Conservation (phyloP, 2,329 filamentous ascomycete genomes). For the Ophiostoma sp. region DNA sequence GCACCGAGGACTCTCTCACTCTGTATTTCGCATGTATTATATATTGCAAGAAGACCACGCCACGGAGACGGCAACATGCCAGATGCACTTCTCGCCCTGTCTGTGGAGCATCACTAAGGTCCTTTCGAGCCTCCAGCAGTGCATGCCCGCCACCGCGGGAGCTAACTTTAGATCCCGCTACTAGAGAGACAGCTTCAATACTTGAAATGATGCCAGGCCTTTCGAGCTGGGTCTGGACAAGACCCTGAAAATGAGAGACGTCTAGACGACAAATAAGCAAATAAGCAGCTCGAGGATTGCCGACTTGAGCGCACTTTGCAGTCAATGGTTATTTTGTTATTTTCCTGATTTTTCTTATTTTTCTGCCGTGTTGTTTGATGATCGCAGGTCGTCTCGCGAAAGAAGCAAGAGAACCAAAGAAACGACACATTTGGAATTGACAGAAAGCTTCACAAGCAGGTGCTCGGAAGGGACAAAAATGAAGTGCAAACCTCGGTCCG, state of each 20-base stretch:
- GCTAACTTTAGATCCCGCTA: constrained; percentile 13
- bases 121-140: not conserved
- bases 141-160: not conserved
- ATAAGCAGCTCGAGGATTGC: not conserved
- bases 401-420: not conserved
- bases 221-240: not conserved
- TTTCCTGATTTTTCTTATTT: not conserved
- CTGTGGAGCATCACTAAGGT: not conserved
- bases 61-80: too few species aligned
- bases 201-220: not conserved
- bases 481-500: not conserved
- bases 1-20: not conserved
- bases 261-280: not conserved
- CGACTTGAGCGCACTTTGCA: not conserved
- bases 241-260: not conserved
- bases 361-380: not conserved
- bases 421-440: not conserved
- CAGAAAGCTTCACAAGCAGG: not conserved
- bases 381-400: constrained; percentile 1
- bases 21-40: not conserved
- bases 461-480: not conserved
- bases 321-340: not conserved
- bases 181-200: not conserved
- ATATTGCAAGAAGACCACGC: not conserved
- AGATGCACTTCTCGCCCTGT: too few species aligned